phyloP scores from a whole-genome alignment of 352 stramenopile genomes.

The Elongisporangium prolatum region DNA sequence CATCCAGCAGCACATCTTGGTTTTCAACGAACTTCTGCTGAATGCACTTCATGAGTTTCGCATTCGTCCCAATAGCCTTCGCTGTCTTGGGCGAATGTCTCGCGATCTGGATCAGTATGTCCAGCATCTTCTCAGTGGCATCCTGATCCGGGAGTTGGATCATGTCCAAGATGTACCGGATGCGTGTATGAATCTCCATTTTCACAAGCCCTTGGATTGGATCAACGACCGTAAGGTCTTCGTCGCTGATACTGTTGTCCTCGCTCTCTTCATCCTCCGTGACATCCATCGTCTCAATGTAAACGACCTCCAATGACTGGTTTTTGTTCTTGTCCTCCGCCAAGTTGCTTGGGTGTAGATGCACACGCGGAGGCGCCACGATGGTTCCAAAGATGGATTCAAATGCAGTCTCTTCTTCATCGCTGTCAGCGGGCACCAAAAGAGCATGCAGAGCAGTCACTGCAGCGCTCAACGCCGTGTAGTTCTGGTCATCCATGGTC shows the following conservation, averaged over 20 bases:
- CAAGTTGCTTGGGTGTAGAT: conserved; percentile 22
- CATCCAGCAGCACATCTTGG: conserved; percentile 27
- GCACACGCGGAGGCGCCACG: conserved; percentile 20
- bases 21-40: conserved; percentile 51
- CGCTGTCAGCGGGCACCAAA: conserved; percentile 24
- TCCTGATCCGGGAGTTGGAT: conserved; percentile 38
- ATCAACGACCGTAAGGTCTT: conserved; percentile 46
- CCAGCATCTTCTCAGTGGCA: conserved; percentile 45
- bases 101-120: conserved; percentile 42
- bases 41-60: conserved; percentile 32
- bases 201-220: conserved; percentile 51
- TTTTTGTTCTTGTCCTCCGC: neutral
- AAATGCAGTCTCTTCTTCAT: conserved; percentile 5
- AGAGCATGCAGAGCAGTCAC: conserved; percentile 51
- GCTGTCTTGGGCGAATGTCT: conserved; percentile 44
- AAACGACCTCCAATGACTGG: conserved; percentile 36
- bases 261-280: conserved; percentile 15
- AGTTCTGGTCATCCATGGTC: conserved; percentile 62
- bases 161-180: conserved; percentile 46
- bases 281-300: conserved; percentile 32
- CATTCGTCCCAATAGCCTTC: conserved; percentile 40
- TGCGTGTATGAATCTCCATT: conserved; percentile 47
- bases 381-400: conserved; percentile 27
- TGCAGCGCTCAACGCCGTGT: conserved; percentile 40
- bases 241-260: conserved; percentile 38